These are phyloP conservation scores for Marchantia polymorpha DNA, from an alignment of 225 moss, liverwort and hornwort genomes.

Conservation along the genomic window DNA sequence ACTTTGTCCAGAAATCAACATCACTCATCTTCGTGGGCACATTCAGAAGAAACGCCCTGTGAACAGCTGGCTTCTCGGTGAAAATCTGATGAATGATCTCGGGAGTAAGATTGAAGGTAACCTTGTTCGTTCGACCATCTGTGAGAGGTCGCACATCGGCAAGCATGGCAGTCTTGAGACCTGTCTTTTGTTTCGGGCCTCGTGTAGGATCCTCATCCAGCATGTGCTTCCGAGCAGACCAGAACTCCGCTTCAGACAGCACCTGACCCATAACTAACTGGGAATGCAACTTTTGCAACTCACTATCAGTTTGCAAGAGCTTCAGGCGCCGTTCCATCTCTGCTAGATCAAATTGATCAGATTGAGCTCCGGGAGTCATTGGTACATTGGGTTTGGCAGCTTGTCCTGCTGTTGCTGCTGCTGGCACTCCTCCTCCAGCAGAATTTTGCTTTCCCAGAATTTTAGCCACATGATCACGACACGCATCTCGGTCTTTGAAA, in stretches of 20 bases:
- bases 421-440: conserved; percentile 9
- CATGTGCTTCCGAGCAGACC: conserved; percentile 82
- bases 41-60: conserved; percentile 84
- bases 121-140: conserved; percentile 91
- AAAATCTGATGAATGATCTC: conserved; percentile 98
- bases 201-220: conserved; percentile 62
- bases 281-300: conserved; percentile 79
- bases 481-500: conserved; percentile 66
- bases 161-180: conserved; percentile 93
- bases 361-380: conserved; percentile 38
- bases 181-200: conserved; percentile 72
- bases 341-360: conserved; percentile 67
- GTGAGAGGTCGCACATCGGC: conserved; percentile 89
- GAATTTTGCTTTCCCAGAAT: conserved; percentile 44
- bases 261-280: conserved; percentile 67
- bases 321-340: conserved; percentile 82
- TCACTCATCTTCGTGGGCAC: conserved; percentile 90
- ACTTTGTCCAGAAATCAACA: conserved; percentile 94
- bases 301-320: conserved; percentile 82
- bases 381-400: conserved; percentile 17
- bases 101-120: conserved; percentile 91
- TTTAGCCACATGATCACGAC: conserved; percentile 73
- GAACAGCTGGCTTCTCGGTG: conserved; percentile 98
- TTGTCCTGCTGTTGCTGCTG: not conserved
- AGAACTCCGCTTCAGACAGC: conserved; percentile 77